Evolutionary conservation across 106 monocot species (phyloP), one percentile per base, ranked within the genome.

Genomic region (Allium fistulosum): DNA sequence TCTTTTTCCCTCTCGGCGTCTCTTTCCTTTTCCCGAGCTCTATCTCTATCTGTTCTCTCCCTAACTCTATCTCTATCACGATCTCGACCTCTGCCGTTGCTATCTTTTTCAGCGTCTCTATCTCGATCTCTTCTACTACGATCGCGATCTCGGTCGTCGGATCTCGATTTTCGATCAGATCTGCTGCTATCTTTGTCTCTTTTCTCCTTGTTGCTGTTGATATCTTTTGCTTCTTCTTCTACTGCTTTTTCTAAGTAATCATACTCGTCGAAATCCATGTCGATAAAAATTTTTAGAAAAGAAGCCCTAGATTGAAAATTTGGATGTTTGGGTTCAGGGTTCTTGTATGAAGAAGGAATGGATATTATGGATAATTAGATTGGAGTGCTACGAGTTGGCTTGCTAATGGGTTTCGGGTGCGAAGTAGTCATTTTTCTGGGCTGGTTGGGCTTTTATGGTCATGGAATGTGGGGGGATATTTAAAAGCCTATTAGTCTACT

Each of bases 181-280:
- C 61, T 51, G 26, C 37, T 53, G 10, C 37, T 14, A 14, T 26
- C 52, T 15, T 67, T 17, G 26, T 53, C 45, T 51, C 53, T 58
- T 14, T 59, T 67, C 14, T 78, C 67, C 58, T 75, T 75, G 11
- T 52, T 59, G 57, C 50, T 61, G 17, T 50, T 26, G 51, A 57
- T 6, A 49, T 50, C 60, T 11, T 75, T 67, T 8, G 68, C 74
- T 46, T 66, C 51, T 50, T 68, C 68, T 11, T 75, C 74, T 8
- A 75, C 74, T 17, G 74, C 51, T 50, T 68, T 75, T 67, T 75
- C 74, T 61, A 75, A 67, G 76, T 80, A 80, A 8, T 80, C 80
- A 70, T 80, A 80, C 71, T 80, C 80, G 75, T 80, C 80, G 66
- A 72, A 71, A 11, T 76, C 80, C 67, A 67, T 67, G 46, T 17